Evolutionary conservation across 2,329 filamentous ascomycete species (phyloP).

Genomic region (Nannizzia gypsea): DNA sequence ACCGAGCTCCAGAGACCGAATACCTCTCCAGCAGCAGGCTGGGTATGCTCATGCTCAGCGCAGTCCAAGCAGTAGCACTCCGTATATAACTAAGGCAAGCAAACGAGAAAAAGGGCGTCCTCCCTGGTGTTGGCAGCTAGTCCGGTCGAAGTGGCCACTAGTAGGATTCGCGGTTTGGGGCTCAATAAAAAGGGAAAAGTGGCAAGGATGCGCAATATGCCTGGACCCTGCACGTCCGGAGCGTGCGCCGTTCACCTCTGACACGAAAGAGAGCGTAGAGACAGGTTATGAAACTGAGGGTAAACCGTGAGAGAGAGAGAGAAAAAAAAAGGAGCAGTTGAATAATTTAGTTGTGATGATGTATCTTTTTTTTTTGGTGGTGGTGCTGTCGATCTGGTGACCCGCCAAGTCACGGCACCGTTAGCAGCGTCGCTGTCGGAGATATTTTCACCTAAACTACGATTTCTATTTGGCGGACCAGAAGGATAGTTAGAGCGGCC

Average conservation of each 20-base stretch:
- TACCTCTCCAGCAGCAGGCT: not conserved
- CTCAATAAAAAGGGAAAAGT: not conserved
- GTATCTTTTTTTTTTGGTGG: not conserved
- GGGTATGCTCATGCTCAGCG: not conserved
- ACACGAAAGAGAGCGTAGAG: not conserved
- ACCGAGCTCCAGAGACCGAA: not conserved
- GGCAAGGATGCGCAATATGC: not conserved
- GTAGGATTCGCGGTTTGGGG: not conserved
- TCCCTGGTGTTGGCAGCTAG: not conserved
- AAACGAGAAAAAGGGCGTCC: not conserved
- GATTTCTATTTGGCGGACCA: too few species aligned
- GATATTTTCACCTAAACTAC: not conserved
- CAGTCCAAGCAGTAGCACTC: not conserved
- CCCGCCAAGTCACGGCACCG: conserved; percentile 1
- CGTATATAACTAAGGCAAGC: not conserved
- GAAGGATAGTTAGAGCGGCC: too few species aligned
- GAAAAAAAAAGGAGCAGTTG: too few species aligned
- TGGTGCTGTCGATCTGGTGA: not conserved
- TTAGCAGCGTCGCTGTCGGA: not conserved
- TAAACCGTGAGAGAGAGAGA: too few species aligned
- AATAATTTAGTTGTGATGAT: not conserved
- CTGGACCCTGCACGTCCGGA: not conserved
- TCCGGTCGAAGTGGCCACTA: not conserved
- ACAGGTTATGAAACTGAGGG: not conserved
- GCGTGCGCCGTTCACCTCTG: not conserved